Evolutionary conservation across 1,139 yeast species (phyloP), one percentile per base, ranked within the genome.

Genomic region (Eremothecium sinecaudum): DNA sequence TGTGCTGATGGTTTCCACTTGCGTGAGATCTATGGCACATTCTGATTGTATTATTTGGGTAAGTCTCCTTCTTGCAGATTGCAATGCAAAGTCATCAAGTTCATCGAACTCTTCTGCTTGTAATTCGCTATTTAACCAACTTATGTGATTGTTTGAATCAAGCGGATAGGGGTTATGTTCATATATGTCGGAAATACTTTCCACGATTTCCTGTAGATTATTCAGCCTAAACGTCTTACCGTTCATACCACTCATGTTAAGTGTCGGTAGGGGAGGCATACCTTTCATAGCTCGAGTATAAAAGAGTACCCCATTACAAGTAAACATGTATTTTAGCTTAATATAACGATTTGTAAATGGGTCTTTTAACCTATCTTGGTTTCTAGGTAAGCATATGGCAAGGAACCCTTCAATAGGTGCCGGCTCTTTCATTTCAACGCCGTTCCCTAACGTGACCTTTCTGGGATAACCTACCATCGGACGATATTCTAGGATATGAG

Each of bases 361-460:
- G 13, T 26, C 32, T 22, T 31, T 24, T 4, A 17, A n/a, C 14
- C 30, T 14, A 27, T 17, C 30, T 27, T 11, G 3, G 4, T 57
- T 48, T 45, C 70, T 65, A 31, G 73, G 66, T 0, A 80, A 66
- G 26, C 80, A 53, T 33, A 80, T 66, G 2, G 73, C 63, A 10
- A 84, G 56, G 51, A 80, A 83, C 0, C 96, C 95, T 57, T 83
- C 94, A 6, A 82, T 56, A 0, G 92, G 77, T 0, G 57, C 42
- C 0, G 94, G 93, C 46, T 80, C 90, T 1, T 47, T 28, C 4
- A 56, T 12, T 4, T 25, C 18, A 3, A 28, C 31, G 4, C 47
- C 54, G 1, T 45, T 41, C 1, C 35, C 34, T 6, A 43, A 41
- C 12, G 26, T 36, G 2, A 66, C 55, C 3, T 36, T 36, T 26